Base-by-base conservation (phyloP, 441 rosid species). In the Jatropha multifida region DNA sequence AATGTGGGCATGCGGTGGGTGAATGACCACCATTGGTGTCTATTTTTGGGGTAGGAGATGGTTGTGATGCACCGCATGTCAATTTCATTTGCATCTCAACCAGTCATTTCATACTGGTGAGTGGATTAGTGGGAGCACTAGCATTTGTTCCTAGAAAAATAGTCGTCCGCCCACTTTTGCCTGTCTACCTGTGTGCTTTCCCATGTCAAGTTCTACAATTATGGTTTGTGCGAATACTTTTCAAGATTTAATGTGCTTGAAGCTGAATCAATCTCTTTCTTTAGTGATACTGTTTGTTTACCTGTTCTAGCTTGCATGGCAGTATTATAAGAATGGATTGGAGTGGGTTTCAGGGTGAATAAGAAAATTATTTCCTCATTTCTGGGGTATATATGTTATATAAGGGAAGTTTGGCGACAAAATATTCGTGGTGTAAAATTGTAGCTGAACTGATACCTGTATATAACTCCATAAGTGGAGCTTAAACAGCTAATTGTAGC, bases 181-280 rank as follows among this genome's bases (percentile, higher is more conserved):
- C 26, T 10, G 58, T 32, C 27, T 46, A 7, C 17, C 41, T 64
- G 49, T n/a, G 11, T 38, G 20, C 7, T 20, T 51, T 18, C 55
- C n/a, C 23, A 11, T 20, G 69, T 44, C 42, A 11, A 55, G 1
- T 61, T 37, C 32, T 46, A 61, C 55, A 4, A 48, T 12, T 63
- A 40, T 73, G 62, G 13, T n/a, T 73, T 40, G 64, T 7, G 52
- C n/a, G 56, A 54, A 46, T 62, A 38, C 32, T 8, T 64, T 60
- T 59, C 56, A 12, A 42, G 32, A 51, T 48, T 32, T 18, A 51
- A 48, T 51, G 48, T 40, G 68, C n/a, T 73, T 62, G 60, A 51
- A 64, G 32, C 7, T 63, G 49, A n/a, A 63, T 37, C 18, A 12
- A 18, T 38, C 27, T 3, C 14, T 37, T n/a, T 62, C n/a, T 0